Evolutionary conservation across 768 basidiomycete species (phyloP), one percentile per base, ranked within the genome.

Genomic region (Naganishia friedmannii): DNA sequence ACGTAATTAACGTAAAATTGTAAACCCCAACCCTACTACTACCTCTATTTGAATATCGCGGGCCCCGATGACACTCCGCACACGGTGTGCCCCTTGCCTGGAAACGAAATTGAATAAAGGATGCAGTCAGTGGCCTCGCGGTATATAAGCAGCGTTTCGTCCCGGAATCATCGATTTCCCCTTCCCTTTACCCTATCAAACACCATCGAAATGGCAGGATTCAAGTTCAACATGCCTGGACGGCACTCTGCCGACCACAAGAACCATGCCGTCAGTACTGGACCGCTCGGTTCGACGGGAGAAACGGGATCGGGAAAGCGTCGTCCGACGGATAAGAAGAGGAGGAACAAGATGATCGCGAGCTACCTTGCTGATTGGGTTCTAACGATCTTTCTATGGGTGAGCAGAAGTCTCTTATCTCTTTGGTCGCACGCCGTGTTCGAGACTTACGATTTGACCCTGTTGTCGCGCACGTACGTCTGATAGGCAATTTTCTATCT

Each of bases 301-400:
- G 34, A 34, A 17, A 4, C 21, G 9, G 57, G 57, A 34, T n/a
- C 57, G 39, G 57, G 57, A 21, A n/a, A 15, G 42, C 23, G 60
- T 26, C 60, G 39, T 26, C 53, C 70, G 32, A 65, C 67, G 70
- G 53, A 65, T 53, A 53, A 54, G 37, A 51, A 53, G 6, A 46
- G 70, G 21, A 53, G 70, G 28, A 55, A 54, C 28, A 55, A 53
- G 54, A 42, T 79, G 15, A 72, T 78, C 68, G 70, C 72, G 72
- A 75, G 74, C 53, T 80, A 80, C 68, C 65, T 74, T 0, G 75
- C 77, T 4, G 79, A 80, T 71, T 80, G 79, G 79, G 53, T 72
- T 13, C 55, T 80, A 31, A 77, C 77, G n/a, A 78, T 80, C 56
- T 60, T 75, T 12, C 66, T 78, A 26, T 80, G 79, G 79, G 77